Percentiles rank a stretch among this genome's conserved stretches.
These are phyloP conservation scores for Teratosphaeriaceae sp. DNA, from an alignment of 2,329 filamentous ascomycete genomes.

Conservation along the genomic window DNA sequence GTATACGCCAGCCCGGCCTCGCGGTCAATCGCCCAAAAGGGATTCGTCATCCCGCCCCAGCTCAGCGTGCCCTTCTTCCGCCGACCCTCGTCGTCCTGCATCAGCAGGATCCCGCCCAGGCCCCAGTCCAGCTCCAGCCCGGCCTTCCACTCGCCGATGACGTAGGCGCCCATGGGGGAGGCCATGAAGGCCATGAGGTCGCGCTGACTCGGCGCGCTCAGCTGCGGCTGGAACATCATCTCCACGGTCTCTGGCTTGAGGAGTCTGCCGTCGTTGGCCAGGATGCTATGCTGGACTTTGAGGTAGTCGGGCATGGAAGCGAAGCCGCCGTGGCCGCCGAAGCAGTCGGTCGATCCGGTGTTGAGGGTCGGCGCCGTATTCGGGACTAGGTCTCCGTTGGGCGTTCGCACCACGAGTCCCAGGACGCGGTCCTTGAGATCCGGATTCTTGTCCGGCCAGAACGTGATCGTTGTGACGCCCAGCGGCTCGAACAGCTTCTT, in stretches of 20 bases:
- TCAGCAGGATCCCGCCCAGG: conserved; percentile 38
- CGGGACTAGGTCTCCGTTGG: conserved; percentile 15
- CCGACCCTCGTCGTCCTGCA: conserved; percentile 31
- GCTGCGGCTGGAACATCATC: conserved; percentile 44
- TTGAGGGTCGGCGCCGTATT: conserved; percentile 17
- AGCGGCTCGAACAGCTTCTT: conserved; percentile 41
- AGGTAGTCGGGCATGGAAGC: conserved; percentile 36
- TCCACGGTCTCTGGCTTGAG: conserved; percentile 37
- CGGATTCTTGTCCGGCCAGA: conserved; percentile 18
- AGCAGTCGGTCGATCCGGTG: conserved; percentile 23
- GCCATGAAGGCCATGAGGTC: conserved; percentile 24
- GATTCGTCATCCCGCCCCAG: conserved; percentile 44
- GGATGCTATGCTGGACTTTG: conserved; percentile 41
- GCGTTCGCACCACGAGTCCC: conserved; percentile 15
- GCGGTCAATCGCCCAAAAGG: conserved; percentile 40
- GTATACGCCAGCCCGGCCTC: conserved; percentile 36
- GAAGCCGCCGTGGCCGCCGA: conserved; percentile 28
- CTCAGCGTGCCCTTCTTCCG: conserved; percentile 35
- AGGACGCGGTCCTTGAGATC: conserved; percentile 17
- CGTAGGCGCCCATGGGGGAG: conserved; percentile 25
- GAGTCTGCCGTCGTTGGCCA: conserved; percentile 44
- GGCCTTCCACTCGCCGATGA: conserved; percentile 29
- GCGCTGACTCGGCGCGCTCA: conserved; percentile 25
- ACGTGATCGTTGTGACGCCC: conserved; percentile 31
- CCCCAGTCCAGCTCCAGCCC: conserved; percentile 31